Conservation (phyloP, 2,329 filamentous ascomycete genomes). For the Ophiostoma sp. region DNA sequence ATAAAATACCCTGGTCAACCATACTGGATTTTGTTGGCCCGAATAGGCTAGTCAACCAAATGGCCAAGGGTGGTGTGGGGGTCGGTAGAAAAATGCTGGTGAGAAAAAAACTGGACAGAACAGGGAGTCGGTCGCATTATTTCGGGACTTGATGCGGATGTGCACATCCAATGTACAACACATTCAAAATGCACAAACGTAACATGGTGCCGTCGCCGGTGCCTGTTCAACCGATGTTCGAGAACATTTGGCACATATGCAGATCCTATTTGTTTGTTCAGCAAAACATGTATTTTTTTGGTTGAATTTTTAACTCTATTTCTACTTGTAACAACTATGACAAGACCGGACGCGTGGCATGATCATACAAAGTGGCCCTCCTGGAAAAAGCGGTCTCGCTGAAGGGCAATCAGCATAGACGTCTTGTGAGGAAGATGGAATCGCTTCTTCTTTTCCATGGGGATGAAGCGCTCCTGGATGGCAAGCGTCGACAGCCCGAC, state of each 20-base stretch:
- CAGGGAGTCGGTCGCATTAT: too few relatives aligned
- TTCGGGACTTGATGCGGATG: not conserved
- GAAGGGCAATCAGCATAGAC: slow-evolving; percentile 65
- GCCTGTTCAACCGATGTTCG: too few relatives aligned
- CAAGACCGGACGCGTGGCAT: too few relatives aligned
- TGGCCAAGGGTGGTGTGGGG: not conserved
- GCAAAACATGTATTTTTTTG: not conserved
- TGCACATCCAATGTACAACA: not conserved
- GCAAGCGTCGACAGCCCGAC: slow-evolving; percentile 68
- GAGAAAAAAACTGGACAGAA: too few relatives aligned
- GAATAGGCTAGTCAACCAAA: not conserved
- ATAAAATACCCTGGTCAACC: not conserved
- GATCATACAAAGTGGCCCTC: slow-evolving; percentile 24
- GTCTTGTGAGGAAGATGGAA: slow-evolving; percentile 73
- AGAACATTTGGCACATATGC: not conserved
- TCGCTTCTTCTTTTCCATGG: slow-evolving; percentile 70
- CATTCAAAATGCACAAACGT: not conserved
- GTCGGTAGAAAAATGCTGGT: not conserved
- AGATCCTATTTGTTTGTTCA: not conserved
- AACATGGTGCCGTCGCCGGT: not conserved
- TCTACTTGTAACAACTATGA: not conserved
- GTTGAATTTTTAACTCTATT: not conserved
- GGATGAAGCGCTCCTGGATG: slow-evolving; percentile 73
- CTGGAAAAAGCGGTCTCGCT: slow-evolving; percentile 69
- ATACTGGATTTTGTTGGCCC: not conserved